Base-by-base conservation (phyloP, 1,284 basidiomycete species). In the Naganishia albida region DNA sequence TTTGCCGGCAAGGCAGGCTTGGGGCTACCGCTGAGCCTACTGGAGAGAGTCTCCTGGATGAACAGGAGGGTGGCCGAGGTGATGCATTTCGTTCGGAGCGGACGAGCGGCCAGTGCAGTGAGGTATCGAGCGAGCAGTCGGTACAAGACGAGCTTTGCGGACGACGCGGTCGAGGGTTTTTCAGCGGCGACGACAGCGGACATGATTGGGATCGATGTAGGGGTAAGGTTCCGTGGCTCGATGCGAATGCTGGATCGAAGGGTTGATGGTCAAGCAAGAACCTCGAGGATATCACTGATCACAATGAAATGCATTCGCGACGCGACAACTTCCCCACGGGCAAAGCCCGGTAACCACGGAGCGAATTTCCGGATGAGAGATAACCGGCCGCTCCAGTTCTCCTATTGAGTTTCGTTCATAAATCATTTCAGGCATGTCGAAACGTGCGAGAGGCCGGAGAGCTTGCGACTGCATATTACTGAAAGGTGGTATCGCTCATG, bases 21-120 rank as follows among this genome's bases (percentile, higher is more conserved):
- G 10, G 56, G 64, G 20, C 57, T 60, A 18, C 86, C 83, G 15
- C 89, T 87, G 62, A 87, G 77, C 68, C 88, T 84, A 63, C 86
- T 87, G 15, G 87, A 89, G 44, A 92, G 83, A 40, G 91, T 85
- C 76, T 92, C 90, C 76, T 91, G 89, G 55, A 90, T 76, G 80
- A 90, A 89, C 72, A 85, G 88, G 69, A 91, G 81, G 0, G 83
- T 78, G 38, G 55, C 67, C n/a, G 67, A 64, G 25, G 67, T 67
- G 44, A 44, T 46, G 23, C 51, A 55, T 52, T 67, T 67, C 23
- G 67, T 67, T 46, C 54, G 46, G 7, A 67, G 38, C 39, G 67
- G 67, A 20, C 59, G 52, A 46, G 60, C 44, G 42, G 67, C 63
- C 44, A 67, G 59, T 16, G 55, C 56, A 8, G 63, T 67, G 34